These are phyloP conservation scores for Cyclotella atomus DNA, from an alignment of 108 stramenopile species.

Conservation along the genomic window DNA sequence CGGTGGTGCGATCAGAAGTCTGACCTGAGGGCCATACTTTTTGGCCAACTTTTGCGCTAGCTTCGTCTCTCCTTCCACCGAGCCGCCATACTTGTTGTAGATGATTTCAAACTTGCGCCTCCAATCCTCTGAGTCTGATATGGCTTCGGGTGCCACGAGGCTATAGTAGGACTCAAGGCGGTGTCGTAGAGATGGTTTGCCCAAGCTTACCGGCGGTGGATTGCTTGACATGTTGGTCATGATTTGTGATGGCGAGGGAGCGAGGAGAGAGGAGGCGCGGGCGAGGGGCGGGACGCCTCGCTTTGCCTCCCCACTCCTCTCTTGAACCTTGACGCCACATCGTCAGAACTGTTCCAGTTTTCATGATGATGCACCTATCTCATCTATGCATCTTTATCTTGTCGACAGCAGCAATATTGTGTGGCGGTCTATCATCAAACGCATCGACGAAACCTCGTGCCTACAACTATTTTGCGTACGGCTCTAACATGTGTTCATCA, in stretches of 20 bases:
- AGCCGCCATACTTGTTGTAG: conserved; percentile 77
- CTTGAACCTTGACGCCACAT: too few species aligned
- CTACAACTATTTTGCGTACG: conserved; percentile 80
- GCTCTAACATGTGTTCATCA: conserved; percentile 68
- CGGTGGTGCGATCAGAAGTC: conserved; percentile 54
- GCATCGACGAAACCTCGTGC: conserved; percentile 5
- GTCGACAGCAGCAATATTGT: conserved; percentile 7
- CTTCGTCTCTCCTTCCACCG: conserved; percentile 68
- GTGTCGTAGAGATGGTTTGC: conserved; percentile 73
- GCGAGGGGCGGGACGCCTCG: neutral
- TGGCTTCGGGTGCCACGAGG: conserved; percentile 70
- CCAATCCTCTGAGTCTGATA: conserved; percentile 63
- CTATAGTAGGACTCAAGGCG: conserved; percentile 87
- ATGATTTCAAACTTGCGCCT: conserved; percentile 71
- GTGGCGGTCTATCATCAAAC: neutral
- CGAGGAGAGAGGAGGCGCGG: neutral
- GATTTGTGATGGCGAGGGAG: neutral
- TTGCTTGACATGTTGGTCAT: neutral
- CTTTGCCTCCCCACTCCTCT: too few species aligned
- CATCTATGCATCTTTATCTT: neutral
- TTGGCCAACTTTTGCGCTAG: conserved; percentile 71
- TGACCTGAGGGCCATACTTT: conserved; percentile 76
- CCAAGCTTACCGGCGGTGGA: conserved; percentile 57
- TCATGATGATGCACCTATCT: too few species aligned
- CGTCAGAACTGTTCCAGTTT: too few species aligned